phyloP scores from a whole-genome alignment of 2,329 filamentous ascomycete genomes.

The Shiraia bambusicola region DNA sequence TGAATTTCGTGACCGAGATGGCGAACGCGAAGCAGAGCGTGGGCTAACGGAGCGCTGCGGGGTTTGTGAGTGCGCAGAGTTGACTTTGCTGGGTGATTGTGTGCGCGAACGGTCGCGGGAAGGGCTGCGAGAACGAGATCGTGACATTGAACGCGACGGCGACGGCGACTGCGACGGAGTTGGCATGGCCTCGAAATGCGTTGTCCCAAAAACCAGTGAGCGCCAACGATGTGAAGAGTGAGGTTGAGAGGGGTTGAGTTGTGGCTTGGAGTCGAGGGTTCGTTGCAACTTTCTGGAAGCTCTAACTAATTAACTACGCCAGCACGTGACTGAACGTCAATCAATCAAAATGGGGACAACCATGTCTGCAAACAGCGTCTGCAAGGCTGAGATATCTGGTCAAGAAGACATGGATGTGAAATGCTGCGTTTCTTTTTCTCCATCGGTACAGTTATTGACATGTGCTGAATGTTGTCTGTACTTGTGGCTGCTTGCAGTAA shows the following conservation, averaged over 20 bases:
- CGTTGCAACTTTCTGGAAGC: not conserved
- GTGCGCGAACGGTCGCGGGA: slow-evolving; percentile 47
- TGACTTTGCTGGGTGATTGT: slow-evolving; percentile 26
- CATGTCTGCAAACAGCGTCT: not conserved
- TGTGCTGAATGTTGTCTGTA: too few relatives aligned
- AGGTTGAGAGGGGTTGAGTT: not conserved
- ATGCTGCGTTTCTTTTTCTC: too few relatives aligned
- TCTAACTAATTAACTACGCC: not conserved
- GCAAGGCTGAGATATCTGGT: too few relatives aligned
- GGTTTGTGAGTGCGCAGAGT: slow-evolving; percentile 30
- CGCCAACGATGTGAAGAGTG: not conserved
- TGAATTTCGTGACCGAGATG: slow-evolving; percentile 9
- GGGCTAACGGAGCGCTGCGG: slow-evolving; percentile 43
- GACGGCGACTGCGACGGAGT: slow-evolving; percentile 32
- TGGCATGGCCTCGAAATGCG: not conserved
- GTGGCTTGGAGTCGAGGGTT: not conserved
- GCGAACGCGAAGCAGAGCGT: slow-evolving; percentile 36
- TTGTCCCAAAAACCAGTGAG: not conserved
- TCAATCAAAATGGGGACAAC: not conserved
- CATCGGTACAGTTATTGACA: too few relatives aligned
- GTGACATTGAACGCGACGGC: slow-evolving; percentile 20
- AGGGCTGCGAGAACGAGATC: slow-evolving; percentile 35
- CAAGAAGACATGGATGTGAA: not conserved
- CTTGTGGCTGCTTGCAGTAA: too few relatives aligned
- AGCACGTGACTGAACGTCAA: not conserved